Conservation (phyloP, 306 rosid genomes). For the Sesbania bispinosa region DNA sequence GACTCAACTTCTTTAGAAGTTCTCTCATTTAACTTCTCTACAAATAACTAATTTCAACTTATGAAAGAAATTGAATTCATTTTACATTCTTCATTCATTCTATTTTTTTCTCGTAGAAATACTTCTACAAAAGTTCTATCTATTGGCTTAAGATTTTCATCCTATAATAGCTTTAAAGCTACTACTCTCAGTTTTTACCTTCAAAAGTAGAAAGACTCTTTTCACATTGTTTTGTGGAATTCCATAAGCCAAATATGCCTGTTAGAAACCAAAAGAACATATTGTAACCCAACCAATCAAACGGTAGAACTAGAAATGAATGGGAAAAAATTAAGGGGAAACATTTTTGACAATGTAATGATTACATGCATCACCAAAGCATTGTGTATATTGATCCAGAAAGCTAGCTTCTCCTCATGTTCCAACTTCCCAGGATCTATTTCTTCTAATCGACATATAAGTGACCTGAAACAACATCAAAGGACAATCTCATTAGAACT, state of each 20-base stretch:
- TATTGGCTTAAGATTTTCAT: background rate
- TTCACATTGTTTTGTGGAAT: constrained; percentile 88
- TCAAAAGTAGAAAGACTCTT: constrained; percentile 70
- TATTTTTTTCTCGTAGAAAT: too few species aligned
- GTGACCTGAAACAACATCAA: constrained; percentile 57
- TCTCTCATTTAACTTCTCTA: too few species aligned
- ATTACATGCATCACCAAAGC: constrained; percentile 98
- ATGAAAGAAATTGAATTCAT: too few species aligned
- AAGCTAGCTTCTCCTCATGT: constrained; percentile 90
- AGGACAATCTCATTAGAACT: constrained; percentile 1
- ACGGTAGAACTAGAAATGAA: too few species aligned
- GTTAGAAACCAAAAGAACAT: constrained; percentile 25
- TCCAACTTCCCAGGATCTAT: constrained; percentile 72
- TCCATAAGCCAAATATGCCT: constrained; percentile 98
- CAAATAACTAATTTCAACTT: too few species aligned
- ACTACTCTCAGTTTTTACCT: constrained; percentile 49
- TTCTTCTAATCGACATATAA: constrained; percentile 68
- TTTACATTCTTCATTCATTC: too few species aligned
- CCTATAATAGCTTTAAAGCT: constrained; percentile 6
- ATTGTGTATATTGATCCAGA: constrained; percentile 96
- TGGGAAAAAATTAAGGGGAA: background rate
- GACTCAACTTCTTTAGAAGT: too few species aligned
- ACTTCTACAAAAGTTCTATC: too few species aligned
- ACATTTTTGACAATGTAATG: constrained; percentile 1
- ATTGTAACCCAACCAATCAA: constrained; percentile 11